Percentiles rank a stretch among this genome's conserved stretches.
Conservation (phyloP, 306 rosid genomes). For the Prunus mongolica region DNA sequence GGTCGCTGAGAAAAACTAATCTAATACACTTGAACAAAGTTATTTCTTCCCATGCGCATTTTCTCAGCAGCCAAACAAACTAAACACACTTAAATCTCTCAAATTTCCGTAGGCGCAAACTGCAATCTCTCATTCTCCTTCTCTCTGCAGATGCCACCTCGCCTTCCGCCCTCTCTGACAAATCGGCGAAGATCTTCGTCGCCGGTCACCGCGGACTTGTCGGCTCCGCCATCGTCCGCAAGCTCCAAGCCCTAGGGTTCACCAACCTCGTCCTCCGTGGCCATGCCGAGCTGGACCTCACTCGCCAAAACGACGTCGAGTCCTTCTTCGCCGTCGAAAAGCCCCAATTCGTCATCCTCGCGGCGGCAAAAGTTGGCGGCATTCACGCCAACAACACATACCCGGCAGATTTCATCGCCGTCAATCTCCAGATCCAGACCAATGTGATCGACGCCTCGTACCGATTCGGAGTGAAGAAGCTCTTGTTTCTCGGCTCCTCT, state of each 20-base stretch:
- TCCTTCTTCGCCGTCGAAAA: conserved; percentile 72
- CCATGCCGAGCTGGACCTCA: conserved; percentile 81
- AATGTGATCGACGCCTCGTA: conserved; percentile 77
- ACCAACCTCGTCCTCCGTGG: conserved; percentile 59
- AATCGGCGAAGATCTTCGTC: conserved; percentile 83
- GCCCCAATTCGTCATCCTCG: conserved; percentile 73
- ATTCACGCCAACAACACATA: conserved; percentile 94
- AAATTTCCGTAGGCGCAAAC: conserved; percentile 7
- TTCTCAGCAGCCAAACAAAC: conserved; percentile 12
- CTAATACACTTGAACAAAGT: neutral
- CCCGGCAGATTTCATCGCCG: conserved; percentile 82
- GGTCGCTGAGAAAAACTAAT: conserved; percentile 8
- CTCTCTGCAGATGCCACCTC: conserved; percentile 33
- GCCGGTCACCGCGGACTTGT: conserved; percentile 96
- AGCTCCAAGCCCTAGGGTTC: conserved; percentile 68
- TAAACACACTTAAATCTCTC: neutral
- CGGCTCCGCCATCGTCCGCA: conserved; percentile 85
- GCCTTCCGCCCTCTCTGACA: conserved; percentile 46
- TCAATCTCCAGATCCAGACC: conserved; percentile 93
- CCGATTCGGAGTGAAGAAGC: conserved; percentile 65
- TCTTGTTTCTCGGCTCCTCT: conserved; percentile 83
- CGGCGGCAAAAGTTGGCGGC: conserved; percentile 99
- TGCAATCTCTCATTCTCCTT: neutral
- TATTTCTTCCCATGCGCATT: neutral
- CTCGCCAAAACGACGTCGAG: conserved; percentile 79